These are phyloP conservation scores for Lenwebbia sp. DNA, from an alignment of 345 rosid species.

Conservation along the genomic window DNA sequence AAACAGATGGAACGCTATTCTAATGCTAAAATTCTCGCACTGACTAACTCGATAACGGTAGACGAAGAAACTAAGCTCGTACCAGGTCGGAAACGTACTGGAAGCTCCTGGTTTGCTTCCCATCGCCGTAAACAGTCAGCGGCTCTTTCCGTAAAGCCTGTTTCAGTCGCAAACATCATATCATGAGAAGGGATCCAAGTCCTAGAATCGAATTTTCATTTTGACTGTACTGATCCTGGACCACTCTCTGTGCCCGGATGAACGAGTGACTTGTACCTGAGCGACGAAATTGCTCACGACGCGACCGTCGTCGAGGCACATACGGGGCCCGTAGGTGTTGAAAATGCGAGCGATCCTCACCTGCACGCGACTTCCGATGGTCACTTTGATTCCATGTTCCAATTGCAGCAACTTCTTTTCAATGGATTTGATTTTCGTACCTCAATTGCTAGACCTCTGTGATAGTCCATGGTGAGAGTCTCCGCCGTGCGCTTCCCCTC, in stretches of 20 bases:
- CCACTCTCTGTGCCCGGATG: neutral
- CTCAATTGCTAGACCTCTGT: conserved; percentile 65
- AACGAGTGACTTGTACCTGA: conserved; percentile 18
- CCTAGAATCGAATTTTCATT: neutral
- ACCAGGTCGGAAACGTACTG: conserved; percentile 87
- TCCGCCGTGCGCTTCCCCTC: conserved; percentile 89
- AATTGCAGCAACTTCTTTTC: neutral
- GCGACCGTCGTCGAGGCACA: conserved; percentile 89
- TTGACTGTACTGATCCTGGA: neutral
- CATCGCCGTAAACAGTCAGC: conserved; percentile 88
- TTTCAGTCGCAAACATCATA: neutral
- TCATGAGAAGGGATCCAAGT: neutral
- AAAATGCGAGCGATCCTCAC: conserved; percentile 80
- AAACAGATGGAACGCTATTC: neutral
- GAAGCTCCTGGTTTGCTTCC: conserved; percentile 86
- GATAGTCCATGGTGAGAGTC: conserved; percentile 79
- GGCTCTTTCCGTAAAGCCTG: conserved; percentile 78
- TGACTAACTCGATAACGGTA: neutral
- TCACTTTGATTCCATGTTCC: neutral
- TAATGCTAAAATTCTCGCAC: neutral
- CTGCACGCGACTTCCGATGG: conserved; percentile 8
- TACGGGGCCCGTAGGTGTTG: conserved; percentile 79
- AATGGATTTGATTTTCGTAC: neutral
- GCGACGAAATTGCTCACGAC: conserved; percentile 89
- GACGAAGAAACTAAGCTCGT: neutral